Percentiles rank a stretch among this genome's conserved stretches.
Conservation (phyloP, 1,139 yeast genomes). For the Entelexis sorbosivorans region DNA sequence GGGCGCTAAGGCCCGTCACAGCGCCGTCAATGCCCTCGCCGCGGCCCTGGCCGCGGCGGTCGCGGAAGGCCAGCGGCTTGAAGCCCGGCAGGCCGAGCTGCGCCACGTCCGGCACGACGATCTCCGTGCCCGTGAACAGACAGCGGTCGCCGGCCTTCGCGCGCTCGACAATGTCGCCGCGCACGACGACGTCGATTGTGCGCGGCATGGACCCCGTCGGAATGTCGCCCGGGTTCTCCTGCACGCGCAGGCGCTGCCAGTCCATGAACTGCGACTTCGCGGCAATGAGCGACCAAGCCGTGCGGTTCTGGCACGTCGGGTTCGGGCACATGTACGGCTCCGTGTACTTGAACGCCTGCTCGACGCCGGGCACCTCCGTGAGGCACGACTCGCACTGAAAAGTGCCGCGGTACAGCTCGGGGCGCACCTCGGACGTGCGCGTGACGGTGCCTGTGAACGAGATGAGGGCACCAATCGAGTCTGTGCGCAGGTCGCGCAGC, state of each 20-base stretch:
- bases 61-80: conserved; percentile 73
- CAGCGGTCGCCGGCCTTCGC: conserved; percentile 98
- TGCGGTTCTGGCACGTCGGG: conserved; percentile 78
- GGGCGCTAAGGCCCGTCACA: conserved; percentile 69
- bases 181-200: conserved; percentile 77
- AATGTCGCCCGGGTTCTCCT: conserved; percentile 88
- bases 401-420: conserved; percentile 78
- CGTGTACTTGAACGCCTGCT: conserved; percentile 85
- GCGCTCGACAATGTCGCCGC: conserved; percentile 92
- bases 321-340: conserved; percentile 89
- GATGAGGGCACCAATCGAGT: conserved; percentile 74
- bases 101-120: conserved; percentile 89
- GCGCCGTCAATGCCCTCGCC: conserved; percentile 73
- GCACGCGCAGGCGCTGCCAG: conserved; percentile 96
- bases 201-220: conserved; percentile 99
- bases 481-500: conserved; percentile 83
- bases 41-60: conserved; percentile 48
- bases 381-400: conserved; percentile 86
- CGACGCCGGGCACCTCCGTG: conserved; percentile 77
- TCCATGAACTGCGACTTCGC: conserved; percentile 80
- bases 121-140: conserved; percentile 88
- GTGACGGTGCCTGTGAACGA: conserved; percentile 93
- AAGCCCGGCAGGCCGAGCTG: conserved; percentile 96
- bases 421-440: conserved; percentile 92
- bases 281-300: conserved; percentile 74